Evolutionary conservation across 2,329 filamentous ascomycete genomes (phyloP).

Genomic region (Botrytis cinerea): DNA sequence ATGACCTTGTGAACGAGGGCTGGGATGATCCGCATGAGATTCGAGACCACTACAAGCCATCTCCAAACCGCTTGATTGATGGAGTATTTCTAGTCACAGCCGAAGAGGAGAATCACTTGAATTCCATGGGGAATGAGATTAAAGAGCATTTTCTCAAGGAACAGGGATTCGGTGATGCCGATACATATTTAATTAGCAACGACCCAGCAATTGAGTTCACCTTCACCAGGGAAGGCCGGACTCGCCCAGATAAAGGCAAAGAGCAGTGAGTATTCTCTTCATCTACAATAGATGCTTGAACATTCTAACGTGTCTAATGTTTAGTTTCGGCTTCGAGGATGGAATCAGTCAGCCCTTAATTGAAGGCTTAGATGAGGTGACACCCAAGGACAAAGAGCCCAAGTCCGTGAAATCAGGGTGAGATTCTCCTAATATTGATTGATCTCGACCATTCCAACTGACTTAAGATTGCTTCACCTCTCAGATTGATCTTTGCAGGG

Average conservation of each 20-base stretch:
- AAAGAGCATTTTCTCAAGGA: constrained; percentile 10
- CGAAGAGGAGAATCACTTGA: neutral
- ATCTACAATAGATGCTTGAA: neutral
- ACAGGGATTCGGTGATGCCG: neutral
- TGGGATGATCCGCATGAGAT: constrained; percentile 14
- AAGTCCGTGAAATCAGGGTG: constrained; percentile 37
- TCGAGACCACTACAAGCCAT: constrained; percentile 8
- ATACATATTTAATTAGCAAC: neutral
- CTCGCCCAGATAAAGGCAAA: constrained; percentile 11
- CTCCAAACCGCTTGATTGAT: constrained; percentile 1
- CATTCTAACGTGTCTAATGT: neutral
- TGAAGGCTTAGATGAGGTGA: constrained; percentile 40
- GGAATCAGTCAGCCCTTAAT: constrained; percentile 47
- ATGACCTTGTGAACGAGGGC: constrained; percentile 6
- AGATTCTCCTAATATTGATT: neutral
- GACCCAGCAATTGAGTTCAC: neutral
- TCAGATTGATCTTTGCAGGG: neutral
- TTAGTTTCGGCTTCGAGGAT: constrained; percentile 48
- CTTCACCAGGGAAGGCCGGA: neutral
- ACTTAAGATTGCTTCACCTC: neutral
- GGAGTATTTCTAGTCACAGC: constrained; percentile 14
- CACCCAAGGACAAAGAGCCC: constrained; percentile 40
- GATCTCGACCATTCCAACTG: neutral
- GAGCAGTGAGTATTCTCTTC: neutral
- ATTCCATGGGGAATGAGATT: neutral